Percentiles rank a stretch among this genome's conserved stretches.
phyloP scores from a whole-genome alignment of 2,329 filamentous ascomycete genomes.

The Ascochyta pisi region DNA sequence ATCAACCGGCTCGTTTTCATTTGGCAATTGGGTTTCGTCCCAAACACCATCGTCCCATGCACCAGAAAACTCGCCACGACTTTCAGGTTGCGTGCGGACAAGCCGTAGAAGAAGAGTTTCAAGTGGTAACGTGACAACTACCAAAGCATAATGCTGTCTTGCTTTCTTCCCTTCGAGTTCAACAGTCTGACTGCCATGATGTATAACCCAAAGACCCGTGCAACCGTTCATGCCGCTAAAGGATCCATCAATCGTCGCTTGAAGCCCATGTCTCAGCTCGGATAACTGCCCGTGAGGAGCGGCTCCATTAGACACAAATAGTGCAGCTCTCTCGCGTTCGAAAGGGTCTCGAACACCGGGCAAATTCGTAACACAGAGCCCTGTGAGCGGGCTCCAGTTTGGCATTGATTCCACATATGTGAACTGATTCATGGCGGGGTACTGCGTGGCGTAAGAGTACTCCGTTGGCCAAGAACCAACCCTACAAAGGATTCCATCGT shows the following conservation, averaged over 20 bases:
- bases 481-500: constrained; percentile 78
- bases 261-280: constrained; percentile 52
- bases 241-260: constrained; percentile 45
- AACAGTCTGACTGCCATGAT: constrained; percentile 35
- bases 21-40: constrained; percentile 34
- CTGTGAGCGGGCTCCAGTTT: constrained; percentile 64
- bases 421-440: constrained; percentile 50
- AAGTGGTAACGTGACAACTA: constrained; percentile 47
- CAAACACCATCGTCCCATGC: constrained; percentile 36
- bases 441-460: constrained; percentile 62
- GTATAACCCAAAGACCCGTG: constrained; percentile 49
- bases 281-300: constrained; percentile 53
- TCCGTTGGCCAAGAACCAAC: constrained; percentile 56
- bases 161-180: constrained; percentile 35
- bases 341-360: constrained; percentile 27
- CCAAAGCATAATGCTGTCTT: constrained; percentile 41
- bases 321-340: constrained; percentile 31
- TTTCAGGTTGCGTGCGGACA: constrained; percentile 30
- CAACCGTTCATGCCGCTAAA: constrained; percentile 43
- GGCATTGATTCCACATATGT: constrained; percentile 67
- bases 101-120: constrained; percentile 42
- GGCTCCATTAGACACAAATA: constrained; percentile 53
- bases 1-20: constrained; percentile 26
- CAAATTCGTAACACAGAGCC: constrained; percentile 50
- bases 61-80: constrained; percentile 24